Conservation (phyloP, 306 rosid species). For the Trifolium dubium region DNA sequence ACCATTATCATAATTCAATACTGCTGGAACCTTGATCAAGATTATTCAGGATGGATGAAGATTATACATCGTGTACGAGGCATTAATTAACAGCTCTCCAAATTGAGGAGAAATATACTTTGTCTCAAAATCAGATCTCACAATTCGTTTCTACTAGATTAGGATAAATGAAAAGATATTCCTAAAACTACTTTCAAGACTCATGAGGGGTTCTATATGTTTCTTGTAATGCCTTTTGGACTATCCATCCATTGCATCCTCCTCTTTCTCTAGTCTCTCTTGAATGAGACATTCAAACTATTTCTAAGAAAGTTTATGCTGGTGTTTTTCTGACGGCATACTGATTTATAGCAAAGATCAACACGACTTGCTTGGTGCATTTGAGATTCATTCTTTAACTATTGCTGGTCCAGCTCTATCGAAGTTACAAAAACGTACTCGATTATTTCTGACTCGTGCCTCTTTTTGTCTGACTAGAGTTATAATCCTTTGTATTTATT, state of each 20-base stretch:
- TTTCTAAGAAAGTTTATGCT: not conserved
- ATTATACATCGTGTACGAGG: not conserved
- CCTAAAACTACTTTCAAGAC: not conserved
- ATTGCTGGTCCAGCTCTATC: not conserved
- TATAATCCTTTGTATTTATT: constrained; percentile 36
- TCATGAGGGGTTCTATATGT: not conserved
- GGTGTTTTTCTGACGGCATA: not conserved
- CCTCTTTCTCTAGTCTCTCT: not conserved
- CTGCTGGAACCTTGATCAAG: not conserved
- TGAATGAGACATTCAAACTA: not conserved
- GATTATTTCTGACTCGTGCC: not conserved
- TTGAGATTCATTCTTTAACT: constrained; percentile 17
- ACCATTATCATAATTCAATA: not conserved
- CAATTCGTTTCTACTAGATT: not conserved
- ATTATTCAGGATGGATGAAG: not conserved
- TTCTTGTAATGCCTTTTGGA: not conserved
- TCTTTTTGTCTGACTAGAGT: constrained; percentile 19
- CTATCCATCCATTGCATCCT: not conserved
- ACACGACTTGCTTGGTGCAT: not conserved
- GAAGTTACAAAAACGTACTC: not conserved
- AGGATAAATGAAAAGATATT: not conserved
- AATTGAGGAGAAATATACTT: not conserved
- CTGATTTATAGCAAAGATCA: not conserved
- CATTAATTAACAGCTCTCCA: not conserved
- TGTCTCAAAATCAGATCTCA: not conserved